A percentile compares a stretch with the other conserved stretches of the same genome.
Evolutionary conservation across 768 basidiomycete species (phyloP).

Genomic region (Fistulinella prunicolor): DNA sequence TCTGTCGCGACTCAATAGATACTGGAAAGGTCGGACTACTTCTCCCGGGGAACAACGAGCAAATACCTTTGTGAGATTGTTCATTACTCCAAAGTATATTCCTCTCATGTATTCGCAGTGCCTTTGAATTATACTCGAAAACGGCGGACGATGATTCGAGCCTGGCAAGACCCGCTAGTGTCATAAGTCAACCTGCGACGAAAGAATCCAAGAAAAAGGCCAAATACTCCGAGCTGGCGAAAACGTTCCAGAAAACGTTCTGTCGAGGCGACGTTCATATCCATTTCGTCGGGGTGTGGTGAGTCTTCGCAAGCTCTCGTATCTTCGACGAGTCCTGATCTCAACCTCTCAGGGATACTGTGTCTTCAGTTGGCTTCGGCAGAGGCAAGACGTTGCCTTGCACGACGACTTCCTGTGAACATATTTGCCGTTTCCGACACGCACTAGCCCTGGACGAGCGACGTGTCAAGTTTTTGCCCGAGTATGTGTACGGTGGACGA

Average conservation of each 20-base stretch:
- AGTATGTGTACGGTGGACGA: constrained; percentile 35
- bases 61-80: constrained; percentile 37
- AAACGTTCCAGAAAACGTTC: constrained; percentile 36
- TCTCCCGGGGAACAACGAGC: constrained; percentile 38
- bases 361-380: constrained; percentile 42
- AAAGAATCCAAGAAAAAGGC: constrained; percentile 13
- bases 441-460: constrained; percentile 47
- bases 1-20: neutral
- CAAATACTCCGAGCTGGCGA: constrained; percentile 21
- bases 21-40: constrained; percentile 39
- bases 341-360: constrained; percentile 39
- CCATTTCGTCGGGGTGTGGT: constrained; percentile 49
- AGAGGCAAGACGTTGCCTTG: constrained; percentile 32
- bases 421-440: constrained; percentile 44
- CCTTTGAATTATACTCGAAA: constrained; percentile 38
- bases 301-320: constrained; percentile 1
- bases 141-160: constrained; percentile 18
- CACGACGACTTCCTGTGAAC: constrained; percentile 28
- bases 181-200: constrained; percentile 7
- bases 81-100: neutral
- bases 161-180: constrained; percentile 8
- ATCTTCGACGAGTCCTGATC: neutral
- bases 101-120: constrained; percentile 24
- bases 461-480: constrained; percentile 47
- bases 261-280: constrained; percentile 34